Evolutionary conservation across 1,284 basidiomycete species (phyloP).

Genomic region (Irpex rosettiformis): DNA sequence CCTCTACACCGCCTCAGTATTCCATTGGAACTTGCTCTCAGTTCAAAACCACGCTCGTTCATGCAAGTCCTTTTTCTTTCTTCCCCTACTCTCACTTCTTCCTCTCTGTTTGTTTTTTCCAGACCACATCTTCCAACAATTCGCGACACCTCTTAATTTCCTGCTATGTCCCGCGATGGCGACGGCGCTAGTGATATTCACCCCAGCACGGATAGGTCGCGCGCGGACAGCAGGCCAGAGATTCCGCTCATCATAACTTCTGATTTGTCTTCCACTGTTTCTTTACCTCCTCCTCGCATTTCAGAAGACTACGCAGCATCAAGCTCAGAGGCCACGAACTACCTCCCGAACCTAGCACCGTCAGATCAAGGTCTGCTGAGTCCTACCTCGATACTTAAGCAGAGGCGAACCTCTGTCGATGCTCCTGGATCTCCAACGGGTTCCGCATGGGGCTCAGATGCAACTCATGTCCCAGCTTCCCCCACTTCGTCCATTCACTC

Average conservation of each 20-base stretch:
- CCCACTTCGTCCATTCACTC: constrained; percentile 68
- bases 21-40: not conserved
- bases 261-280: constrained; percentile 8
- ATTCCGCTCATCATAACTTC: constrained; percentile 18
- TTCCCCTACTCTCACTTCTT: not conserved
- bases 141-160: not conserved
- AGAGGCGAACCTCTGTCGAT: constrained; percentile 15
- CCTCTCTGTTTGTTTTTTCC: not conserved
- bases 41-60: not conserved
- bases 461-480: constrained; percentile 51
- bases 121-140: not conserved
- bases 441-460: constrained; percentile 28
- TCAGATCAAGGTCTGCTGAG: constrained; percentile 20
- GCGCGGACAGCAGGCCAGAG: constrained; percentile 8
- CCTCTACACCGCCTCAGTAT: not conserved
- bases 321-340: not conserved
- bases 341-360: constrained; percentile 2
- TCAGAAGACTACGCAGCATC: constrained; percentile 1
- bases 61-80: not conserved
- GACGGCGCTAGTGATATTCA: constrained; percentile 5
- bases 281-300: not conserved
- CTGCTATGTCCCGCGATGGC: constrained; percentile 14
- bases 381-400: constrained; percentile 20
- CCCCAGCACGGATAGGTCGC: not conserved
- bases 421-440: constrained; percentile 13